Evolutionary conservation across 2,329 filamentous ascomycete species (phyloP).

Genomic region (Hypoxylon sp.): DNA sequence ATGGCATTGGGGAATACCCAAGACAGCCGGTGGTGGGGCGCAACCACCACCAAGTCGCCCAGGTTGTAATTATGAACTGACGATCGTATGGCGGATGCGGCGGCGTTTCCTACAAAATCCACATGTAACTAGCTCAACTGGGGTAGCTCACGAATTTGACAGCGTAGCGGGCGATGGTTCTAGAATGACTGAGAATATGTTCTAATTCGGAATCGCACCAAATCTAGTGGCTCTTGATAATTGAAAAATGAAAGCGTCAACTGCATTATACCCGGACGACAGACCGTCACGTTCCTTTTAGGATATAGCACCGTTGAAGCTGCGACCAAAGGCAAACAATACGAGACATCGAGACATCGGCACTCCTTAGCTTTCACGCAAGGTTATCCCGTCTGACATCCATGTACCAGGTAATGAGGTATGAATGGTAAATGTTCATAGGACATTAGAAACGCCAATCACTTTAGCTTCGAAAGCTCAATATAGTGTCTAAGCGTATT

Average conservation of each 20-base stretch:
- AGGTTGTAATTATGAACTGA: constrained; percentile 31
- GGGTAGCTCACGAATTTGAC: constrained; percentile 12
- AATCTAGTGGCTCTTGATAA: constrained; percentile 20
- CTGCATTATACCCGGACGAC: constrained; percentile 5
- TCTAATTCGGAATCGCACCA: constrained; percentile 20
- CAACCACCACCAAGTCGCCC: constrained; percentile 21
- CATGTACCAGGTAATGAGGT: neutral
- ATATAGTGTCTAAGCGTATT: neutral
- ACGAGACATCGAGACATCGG: neutral
- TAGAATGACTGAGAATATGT: constrained; percentile 22
- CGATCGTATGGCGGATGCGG: constrained; percentile 38
- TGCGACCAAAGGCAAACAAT: neutral
- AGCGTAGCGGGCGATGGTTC: constrained; percentile 11
- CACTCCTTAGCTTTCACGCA: neutral
- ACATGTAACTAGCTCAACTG: constrained; percentile 17
- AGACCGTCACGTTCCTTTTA: constrained; percentile 2
- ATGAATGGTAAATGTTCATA: neutral
- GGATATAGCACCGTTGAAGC: constrained; percentile 1
- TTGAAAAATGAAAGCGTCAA: constrained; percentile 6
- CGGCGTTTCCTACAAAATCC: constrained; percentile 32
- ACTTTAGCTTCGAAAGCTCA: neutral
- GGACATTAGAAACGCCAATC: neutral
- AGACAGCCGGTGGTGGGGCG: constrained; percentile 34
- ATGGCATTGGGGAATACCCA: constrained; percentile 27
- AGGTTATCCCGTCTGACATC: neutral